Percentiles rank a stretch among this genome's conserved stretches.
Conservation (phyloP, 2,329 filamentous ascomycete species). For the Drechslerella stenobrocha region DNA sequence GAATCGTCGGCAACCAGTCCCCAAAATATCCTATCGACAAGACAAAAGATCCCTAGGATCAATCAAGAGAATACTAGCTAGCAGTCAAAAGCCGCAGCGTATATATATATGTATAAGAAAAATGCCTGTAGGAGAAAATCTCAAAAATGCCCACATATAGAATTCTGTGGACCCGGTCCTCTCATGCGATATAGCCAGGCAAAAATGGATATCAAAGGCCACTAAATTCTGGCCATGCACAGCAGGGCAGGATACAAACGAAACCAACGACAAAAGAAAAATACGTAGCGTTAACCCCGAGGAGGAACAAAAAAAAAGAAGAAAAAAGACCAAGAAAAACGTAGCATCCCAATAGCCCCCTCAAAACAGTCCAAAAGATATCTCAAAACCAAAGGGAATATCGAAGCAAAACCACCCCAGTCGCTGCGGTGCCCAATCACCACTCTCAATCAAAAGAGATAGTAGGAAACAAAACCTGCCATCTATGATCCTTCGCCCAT, state of each 20-base stretch:
- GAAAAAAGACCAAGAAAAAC: slow-evolving; percentile 20
- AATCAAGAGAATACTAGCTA: background rate
- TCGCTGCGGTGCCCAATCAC: background rate
- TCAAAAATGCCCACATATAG: slow-evolving; percentile 2
- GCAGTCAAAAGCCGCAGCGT: slow-evolving; percentile 21
- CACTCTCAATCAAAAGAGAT: background rate
- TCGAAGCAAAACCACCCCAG: background rate
- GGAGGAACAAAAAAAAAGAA: slow-evolving; percentile 1
- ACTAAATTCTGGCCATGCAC: slow-evolving; percentile 15
- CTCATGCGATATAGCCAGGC: slow-evolving; percentile 27
- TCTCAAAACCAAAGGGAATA: slow-evolving; percentile 18
- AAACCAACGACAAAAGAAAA: slow-evolving; percentile 5
- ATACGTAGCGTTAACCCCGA: slow-evolving; percentile 16
- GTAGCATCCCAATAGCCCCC: slow-evolving; percentile 15
- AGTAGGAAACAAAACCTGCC: background rate
- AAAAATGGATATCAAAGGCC: slow-evolving; percentile 47
- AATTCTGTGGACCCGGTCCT: slow-evolving; percentile 5
- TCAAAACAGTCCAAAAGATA: slow-evolving; percentile 11
- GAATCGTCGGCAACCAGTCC: no score
- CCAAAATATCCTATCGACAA: background rate
- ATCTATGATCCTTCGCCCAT: slow-evolving; percentile 1
- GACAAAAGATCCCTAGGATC: background rate
- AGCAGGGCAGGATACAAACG: background rate
- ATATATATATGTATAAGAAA: slow-evolving; percentile 22
- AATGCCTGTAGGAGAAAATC: slow-evolving; percentile 31